Percentiles rank a stretch among this genome's conserved stretches.
These are phyloP conservation scores for Candida tetrigidarum DNA, from an alignment of 1,139 yeast genomes.

Conservation along the genomic window DNA sequence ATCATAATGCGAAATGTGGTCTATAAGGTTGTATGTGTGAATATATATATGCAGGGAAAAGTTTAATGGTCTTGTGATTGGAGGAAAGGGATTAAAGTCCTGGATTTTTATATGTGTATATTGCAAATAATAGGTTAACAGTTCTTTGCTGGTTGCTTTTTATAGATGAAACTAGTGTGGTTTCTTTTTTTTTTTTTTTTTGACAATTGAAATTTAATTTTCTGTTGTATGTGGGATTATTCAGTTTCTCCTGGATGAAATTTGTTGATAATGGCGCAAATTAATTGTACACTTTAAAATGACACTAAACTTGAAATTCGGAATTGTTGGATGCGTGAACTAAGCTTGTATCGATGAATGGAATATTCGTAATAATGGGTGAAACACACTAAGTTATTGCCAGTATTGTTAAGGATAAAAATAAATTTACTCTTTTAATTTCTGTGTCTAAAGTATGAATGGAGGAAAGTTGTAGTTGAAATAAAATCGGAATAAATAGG, in stretches of 20 bases:
- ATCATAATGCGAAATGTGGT: conserved; percentile 19
- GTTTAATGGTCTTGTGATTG: neutral
- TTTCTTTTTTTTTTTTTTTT: neutral
- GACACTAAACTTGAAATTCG: neutral
- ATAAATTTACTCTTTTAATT: no score
- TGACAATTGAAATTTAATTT: no score
- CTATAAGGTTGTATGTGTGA: neutral
- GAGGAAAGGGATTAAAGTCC: neutral
- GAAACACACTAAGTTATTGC: no score
- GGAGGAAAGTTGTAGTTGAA: neutral
- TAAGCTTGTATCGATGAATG: neutral
- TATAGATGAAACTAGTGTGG: neutral
- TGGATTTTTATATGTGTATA: neutral
- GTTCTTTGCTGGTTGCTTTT: no score
- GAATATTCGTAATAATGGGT: neutral
- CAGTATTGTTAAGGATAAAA: no score
- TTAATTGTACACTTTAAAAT: neutral
- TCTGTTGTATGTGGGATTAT: no score
- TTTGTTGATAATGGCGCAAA: neutral
- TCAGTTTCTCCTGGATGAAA: neutral
- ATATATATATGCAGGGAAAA: neutral
- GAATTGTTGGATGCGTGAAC: neutral
- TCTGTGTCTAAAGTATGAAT: no score
- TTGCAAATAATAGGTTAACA: no score
- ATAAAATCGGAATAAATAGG: neutral